Base-by-base conservation (phyloP, 495 filamentous ascomycete species). In the Xylaria nigripes region DNA sequence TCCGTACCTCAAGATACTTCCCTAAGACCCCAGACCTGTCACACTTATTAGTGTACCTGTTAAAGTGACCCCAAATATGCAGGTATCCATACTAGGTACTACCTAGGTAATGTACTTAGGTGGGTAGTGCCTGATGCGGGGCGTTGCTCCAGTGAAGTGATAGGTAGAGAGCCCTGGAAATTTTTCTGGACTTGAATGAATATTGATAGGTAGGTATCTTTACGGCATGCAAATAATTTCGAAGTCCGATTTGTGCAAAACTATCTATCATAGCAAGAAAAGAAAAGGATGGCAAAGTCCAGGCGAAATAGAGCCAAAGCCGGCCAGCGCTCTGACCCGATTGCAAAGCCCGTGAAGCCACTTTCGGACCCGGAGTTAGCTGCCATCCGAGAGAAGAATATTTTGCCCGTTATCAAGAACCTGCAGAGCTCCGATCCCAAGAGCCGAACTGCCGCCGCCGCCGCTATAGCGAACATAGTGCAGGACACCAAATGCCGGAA, bases 401-500 rank as follows among this genome's bases (percentile, higher is more conserved):
- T 85, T 57, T 61, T 84, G 42, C 81, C 82, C 16, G 71, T 80
- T 4, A 56, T 85, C 23, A 77, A 72, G 51, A 73, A 81, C 51
- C 65, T 85, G 9, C 68, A 79, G 55, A 81, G 76, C 59, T 51
- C 72, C 45, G 76, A 81, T n/a, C 58, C 76, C 3, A 81, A 78
- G 56, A 70, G 67, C 8, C 68, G 80, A 51, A 75, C 73, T 5
- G 58, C 70, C 9, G 82, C 82, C 9, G 76, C 81, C 4, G 61
- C 62, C 38, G 77, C 78, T 23, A 75, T 83, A 30, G 70, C 74
- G 36, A 81, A 81, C 60, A 79, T 84, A 13, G 72, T 84, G 32
- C 74, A 82, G 30, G 78, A 84, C 61, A 55, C 68, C 6, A 77
- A 70, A 36, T 82, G 74, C 59, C 67, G 82, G 41, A 83, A 81